A percentile compares a stretch with the other conserved stretches of the same genome.
Conservation (phyloP, 306 rosid species). For the Castanospermum australe region DNA sequence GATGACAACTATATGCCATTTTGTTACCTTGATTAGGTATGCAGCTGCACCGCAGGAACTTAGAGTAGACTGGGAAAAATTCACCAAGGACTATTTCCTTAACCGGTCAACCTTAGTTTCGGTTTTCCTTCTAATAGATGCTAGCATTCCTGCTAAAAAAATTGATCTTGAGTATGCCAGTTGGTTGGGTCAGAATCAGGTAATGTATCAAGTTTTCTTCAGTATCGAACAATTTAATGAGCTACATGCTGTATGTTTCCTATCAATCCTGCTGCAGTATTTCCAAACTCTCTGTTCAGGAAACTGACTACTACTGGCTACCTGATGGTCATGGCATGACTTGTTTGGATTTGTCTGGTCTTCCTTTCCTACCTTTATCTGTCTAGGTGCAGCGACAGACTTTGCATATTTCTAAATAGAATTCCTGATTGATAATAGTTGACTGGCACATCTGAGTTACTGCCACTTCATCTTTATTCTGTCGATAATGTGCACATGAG, state of each 20-base stretch:
- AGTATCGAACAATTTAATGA: not conserved
- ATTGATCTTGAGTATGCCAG: constrained; percentile 93
- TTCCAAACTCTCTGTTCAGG: not conserved
- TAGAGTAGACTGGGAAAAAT: constrained; percentile 83
- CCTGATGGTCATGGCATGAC: not conserved
- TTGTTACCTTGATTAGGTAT: constrained; percentile 54
- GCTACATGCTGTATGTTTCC: not conserved
- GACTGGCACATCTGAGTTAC: not conserved
- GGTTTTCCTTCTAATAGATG: constrained; percentile 95
- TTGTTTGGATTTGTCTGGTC: not conserved
- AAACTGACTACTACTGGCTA: not conserved
- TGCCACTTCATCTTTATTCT: not conserved
- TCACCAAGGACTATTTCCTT: constrained; percentile 90
- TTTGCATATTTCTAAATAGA: not conserved
- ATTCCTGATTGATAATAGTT: not conserved
- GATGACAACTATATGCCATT: not conserved
- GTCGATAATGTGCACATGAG: not conserved
- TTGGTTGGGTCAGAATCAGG: constrained; percentile 98
- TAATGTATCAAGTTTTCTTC: constrained; percentile 22
- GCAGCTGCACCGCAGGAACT: constrained; percentile 95
- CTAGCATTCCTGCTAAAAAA: constrained; percentile 89
- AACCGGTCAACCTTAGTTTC: constrained; percentile 83
- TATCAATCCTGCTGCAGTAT: not conserved
- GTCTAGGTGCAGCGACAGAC: not conserved
- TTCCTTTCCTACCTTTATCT: constrained; percentile 8